A percentile compares a stretch with the other conserved stretches of the same genome.
Conservation (phyloP, 1,284 basidiomycete species). For the Puccinia horiana region DNA sequence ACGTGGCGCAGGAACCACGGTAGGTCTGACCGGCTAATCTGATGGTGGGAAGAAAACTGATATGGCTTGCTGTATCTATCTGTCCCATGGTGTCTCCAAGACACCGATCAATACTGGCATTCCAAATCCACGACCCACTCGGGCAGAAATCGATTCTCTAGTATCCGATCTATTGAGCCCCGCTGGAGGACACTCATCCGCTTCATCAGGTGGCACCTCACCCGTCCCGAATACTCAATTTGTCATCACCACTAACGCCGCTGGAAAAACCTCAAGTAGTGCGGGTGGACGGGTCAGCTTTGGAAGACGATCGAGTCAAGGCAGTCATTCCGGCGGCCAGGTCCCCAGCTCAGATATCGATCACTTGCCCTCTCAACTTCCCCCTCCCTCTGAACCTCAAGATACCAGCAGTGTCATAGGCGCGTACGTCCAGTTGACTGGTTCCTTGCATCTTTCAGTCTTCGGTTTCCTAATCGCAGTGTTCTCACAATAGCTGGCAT, state of each 20-base stretch:
- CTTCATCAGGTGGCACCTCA: constrained; percentile 6
- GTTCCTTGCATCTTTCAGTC: background rate
- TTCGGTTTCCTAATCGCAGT: background rate
- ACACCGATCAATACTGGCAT: constrained; percentile 13
- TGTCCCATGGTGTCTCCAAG: background rate
- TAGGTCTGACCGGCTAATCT: background rate
- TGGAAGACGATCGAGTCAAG: constrained; percentile 43
- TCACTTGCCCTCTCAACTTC: background rate
- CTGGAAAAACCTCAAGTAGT: background rate
- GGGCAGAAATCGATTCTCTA: constrained; percentile 44
- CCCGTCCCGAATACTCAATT: background rate
- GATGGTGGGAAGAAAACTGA: background rate
- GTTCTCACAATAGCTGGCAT: background rate
- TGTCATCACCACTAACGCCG: background rate
- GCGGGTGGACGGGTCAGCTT: constrained; percentile 31
- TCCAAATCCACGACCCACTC: constrained; percentile 31
- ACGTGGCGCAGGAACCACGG: constrained; percentile 22
- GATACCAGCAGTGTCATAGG: constrained; percentile 29
- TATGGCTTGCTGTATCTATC: background rate
- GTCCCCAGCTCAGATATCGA: constrained; percentile 35
- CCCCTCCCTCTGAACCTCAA: constrained; percentile 15
- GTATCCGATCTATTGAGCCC: constrained; percentile 45
- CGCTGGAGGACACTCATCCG: constrained; percentile 21
- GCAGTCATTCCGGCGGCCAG: constrained; percentile 44
- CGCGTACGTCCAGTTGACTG: constrained; percentile 25